phyloP scores from a whole-genome alignment of 257 asterid genomes.

The Solanum tarijense region DNA sequence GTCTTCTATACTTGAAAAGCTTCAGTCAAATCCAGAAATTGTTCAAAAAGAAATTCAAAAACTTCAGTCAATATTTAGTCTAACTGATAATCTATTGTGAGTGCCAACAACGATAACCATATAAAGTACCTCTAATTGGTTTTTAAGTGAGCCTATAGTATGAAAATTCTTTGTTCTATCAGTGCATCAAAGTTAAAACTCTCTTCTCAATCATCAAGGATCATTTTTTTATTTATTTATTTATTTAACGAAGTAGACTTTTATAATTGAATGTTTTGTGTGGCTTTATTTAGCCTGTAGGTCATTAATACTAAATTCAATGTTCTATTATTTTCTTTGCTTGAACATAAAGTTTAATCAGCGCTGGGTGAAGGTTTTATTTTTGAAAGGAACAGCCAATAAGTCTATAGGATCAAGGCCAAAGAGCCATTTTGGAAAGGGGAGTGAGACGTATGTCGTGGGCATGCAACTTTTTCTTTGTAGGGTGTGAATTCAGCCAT shows the following conservation, averaged over 20 bases:
- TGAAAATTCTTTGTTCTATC: not conserved
- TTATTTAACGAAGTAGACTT: not conserved
- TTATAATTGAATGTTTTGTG: not conserved
- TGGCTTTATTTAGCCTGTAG: not conserved
- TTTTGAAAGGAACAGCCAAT: not conserved
- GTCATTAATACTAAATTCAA: not conserved
- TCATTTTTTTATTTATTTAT: no score
- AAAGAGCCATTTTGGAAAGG: not conserved
- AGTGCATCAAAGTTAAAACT: not conserved
- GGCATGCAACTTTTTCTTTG: not conserved
- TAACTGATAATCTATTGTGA: not conserved
- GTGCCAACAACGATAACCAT: not conserved
- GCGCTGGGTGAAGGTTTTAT: not conserved
- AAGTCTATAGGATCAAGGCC: not conserved
- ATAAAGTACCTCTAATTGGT: not conserved
- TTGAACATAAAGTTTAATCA: not conserved
- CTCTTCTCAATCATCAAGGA: not conserved
- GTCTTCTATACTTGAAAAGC: not conserved
- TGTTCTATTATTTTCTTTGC: not conserved
- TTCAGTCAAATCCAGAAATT: not conserved
- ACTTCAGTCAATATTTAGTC: not conserved
- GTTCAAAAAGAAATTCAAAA: not conserved
- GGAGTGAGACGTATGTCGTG: not conserved
- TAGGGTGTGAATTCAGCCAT: not conserved
- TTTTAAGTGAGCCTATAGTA: not conserved